Evolutionary conservation across 768 basidiomycete genomes (phyloP), one percentile per base, ranked within the genome.

Genomic region (Xerocomellus dryophilus): DNA sequence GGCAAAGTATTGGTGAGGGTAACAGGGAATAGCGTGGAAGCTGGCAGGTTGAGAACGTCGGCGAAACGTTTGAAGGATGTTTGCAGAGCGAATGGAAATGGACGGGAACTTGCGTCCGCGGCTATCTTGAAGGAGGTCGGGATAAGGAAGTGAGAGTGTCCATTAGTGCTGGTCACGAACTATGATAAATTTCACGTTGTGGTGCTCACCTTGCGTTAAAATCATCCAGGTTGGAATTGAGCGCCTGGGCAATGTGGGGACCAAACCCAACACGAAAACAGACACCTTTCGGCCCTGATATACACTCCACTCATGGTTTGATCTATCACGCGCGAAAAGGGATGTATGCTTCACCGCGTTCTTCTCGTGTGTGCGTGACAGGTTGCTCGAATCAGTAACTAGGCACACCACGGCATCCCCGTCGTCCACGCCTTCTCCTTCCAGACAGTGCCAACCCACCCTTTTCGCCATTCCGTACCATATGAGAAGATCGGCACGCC

Each of bases 291-390:
- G 61, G 75, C 59, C 67, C 64, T 51, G 61, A 54, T n/a, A 67
- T 75, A 54, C 54, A 25, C 23, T 67, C 29, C 12, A 50, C 59
- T 42, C 18, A 50, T 25, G 61, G 59, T 62, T 69, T 66, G 71
- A 25, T 61, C 69, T 51, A 23, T 29, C 43, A 14, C 47, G 64
- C 15, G 45, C 53, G 32, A 66, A 53, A 15, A 57, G 5, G 4
- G 57, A 57, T 7, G n/a, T 67, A 36, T 69, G 70, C 53, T 73
- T 72, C 43, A 66, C 68, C 4, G 64, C 61, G 3, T 72, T 67
- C 8, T 68, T 66, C 4, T 54, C 46, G 1, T 42, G 21, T 15
- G 11, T 25, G 40, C 5, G 21, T 14, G n/a, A 1, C 3, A 31
- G 41, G 31, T 7, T 51, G 36, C 27, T 40, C n/a, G 36, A 50